A percentile compares a stretch with the other conserved stretches of the same genome.
These are phyloP conservation scores for Phylloporus sp. DNA, from an alignment of 768 basidiomycete genomes.

Conservation along the genomic window DNA sequence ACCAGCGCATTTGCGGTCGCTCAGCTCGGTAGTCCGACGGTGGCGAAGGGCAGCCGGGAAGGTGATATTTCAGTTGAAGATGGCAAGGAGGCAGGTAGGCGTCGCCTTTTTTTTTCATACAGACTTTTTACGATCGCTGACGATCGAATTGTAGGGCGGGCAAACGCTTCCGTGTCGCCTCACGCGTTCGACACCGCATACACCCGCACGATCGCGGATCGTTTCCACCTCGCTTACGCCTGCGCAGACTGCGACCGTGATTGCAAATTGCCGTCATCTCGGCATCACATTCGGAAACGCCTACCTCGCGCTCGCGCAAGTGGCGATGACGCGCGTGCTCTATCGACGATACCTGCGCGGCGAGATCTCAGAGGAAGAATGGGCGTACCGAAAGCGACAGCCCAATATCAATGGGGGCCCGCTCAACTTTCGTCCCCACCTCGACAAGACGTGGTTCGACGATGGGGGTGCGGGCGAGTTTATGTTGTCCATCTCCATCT, in stretches of 20 bases:
- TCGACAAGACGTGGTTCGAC: slow-evolving; percentile 43
- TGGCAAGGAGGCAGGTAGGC: slow-evolving; percentile 35
- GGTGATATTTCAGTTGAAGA: slow-evolving; percentile 33
- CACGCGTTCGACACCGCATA: slow-evolving; percentile 31
- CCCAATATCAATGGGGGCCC: too few species aligned
- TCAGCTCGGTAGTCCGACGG: slow-evolving; percentile 34
- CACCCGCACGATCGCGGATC: slow-evolving; percentile 34
- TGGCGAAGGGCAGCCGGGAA: slow-evolving; percentile 44
- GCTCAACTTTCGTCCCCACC: slow-evolving; percentile 45
- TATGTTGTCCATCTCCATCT: slow-evolving; percentile 41
- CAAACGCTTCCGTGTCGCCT: slow-evolving; percentile 47
- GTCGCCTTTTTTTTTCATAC: neutral
- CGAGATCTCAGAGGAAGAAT: too few species aligned
- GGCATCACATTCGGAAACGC: slow-evolving; percentile 48
- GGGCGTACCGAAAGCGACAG: too few species aligned
- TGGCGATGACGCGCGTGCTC: too few species aligned
- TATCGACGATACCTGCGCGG: too few species aligned
- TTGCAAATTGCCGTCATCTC: slow-evolving; percentile 38
- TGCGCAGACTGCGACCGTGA: slow-evolving; percentile 30
- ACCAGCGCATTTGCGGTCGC: slow-evolving; percentile 25
- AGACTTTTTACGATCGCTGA: too few species aligned
- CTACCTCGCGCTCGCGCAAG: slow-evolving; percentile 45
- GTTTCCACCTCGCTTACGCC: slow-evolving; percentile 22
- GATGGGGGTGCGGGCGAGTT: slow-evolving; percentile 41
- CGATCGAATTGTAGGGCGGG: slow-evolving; percentile 49